A percentile compares a stretch with the other conserved stretches of the same genome.
Evolutionary conservation across 768 basidiomycete genomes (phyloP).

Genomic region (Clitopilus passeckerianus): DNA sequence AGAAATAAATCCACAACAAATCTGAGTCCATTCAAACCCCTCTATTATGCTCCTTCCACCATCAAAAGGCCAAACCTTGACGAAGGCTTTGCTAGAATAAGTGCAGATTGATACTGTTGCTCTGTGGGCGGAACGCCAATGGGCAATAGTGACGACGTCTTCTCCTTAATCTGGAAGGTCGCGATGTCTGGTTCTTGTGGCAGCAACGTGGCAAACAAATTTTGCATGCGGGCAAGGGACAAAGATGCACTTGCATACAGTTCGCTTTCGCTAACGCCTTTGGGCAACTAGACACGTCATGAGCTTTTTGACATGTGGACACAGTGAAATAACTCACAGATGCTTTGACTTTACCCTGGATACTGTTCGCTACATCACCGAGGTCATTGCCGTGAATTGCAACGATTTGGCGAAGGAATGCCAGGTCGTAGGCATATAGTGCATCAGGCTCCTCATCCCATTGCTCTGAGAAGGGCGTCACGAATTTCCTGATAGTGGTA

Average conservation of each 20-base stretch:
- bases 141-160: conserved; percentile 39
- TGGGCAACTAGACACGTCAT: background rate
- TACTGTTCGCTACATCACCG: background rate
- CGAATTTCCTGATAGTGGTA: conserved; percentile 34
- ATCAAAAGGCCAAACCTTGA: conserved; percentile 73
- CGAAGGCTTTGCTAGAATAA: conserved; percentile 66
- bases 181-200: conserved; percentile 26
- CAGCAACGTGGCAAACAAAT: conserved; percentile 55
- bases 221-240: conserved; percentile 53
- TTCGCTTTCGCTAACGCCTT: background rate
- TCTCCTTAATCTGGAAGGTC: conserved; percentile 22
- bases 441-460: conserved; percentile 16
- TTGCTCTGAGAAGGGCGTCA: conserved; percentile 26
- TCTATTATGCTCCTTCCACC: conserved; percentile 36
- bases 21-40: too few relatives aligned
- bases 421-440: conserved; percentile 40
- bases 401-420: conserved; percentile 41
- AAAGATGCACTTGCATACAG: conserved; percentile 24
- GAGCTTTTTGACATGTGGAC: background rate
- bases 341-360: background rate
- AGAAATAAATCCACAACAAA: too few relatives aligned
- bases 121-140: conserved; percentile 50
- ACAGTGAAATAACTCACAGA: background rate
- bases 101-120: conserved; percentile 49
- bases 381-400: conserved; percentile 18